Evolutionary conservation across 805 yeast genomes (phyloP), one percentile per base, ranked within the genome.

Genomic region (Cyberlindnera euphorbiiphila): DNA sequence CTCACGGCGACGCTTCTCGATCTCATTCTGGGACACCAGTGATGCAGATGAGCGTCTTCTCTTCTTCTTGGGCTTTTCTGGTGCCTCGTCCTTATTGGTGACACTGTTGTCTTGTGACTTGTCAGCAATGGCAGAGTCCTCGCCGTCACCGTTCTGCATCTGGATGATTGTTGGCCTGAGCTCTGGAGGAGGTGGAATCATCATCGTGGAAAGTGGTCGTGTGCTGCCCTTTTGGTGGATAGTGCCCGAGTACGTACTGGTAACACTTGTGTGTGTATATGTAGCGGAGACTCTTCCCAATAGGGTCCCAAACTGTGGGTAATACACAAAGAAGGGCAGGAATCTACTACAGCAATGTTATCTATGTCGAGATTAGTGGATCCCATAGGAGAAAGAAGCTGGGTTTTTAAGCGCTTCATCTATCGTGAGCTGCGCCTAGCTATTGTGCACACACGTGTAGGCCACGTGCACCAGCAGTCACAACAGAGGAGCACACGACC

Each of bases 91-190:
- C 7, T 18, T 35, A 5, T 24, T 26, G 11, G 12, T 36, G 15
- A n/a, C 29, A 24, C 50, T 34, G 14, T 28, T 26, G 29, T 8
- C 23, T 6, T 14, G 27, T 20, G 39, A 31, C 23, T 41, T 34
- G 6, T 36, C 42, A 13, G 17, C 28, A 16, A 32, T 29, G 4
- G 39, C 39, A 30, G 36, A 36, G 34, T 21, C 39, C 10, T 42
- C 40, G 21, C 14, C 30, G 39, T 34, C 38, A 5, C 34, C 17
- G 35, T 39, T 48, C 44, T 62, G 57, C 67, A 67, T 66, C 43
- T 66, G 72, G 14, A 69, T 64, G 43, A 69, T 66, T 4, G 71
- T 68, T 6, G 74, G 69, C 47, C 66, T 68, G 42, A 70, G 62
- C 15, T 66, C 61, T 3, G 76, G 76, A 2, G 74, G 74, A 6